Conservation (phyloP, 257 asterid species). For the Rubia yunnanensis region DNA sequence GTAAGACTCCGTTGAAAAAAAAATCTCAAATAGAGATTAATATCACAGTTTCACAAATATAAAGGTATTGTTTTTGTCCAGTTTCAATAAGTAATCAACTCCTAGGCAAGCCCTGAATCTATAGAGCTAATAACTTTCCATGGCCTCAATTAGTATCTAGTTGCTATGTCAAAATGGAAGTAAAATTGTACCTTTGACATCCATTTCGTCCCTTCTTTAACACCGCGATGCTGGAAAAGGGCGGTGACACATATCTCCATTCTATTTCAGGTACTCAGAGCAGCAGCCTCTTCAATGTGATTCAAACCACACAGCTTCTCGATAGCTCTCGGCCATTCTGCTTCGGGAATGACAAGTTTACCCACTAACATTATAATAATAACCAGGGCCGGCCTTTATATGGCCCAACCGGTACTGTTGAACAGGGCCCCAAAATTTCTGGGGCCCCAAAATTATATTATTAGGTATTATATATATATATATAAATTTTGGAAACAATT, state of each 20-base stretch:
- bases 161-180: background rate
- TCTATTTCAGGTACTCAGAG: slow-evolving; percentile 90
- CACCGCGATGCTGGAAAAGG: slow-evolving; percentile 87
- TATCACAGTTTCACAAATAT: background rate
- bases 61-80: background rate
- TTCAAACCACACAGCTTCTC: slow-evolving; percentile 71
- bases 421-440: too few relatives aligned
- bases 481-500: too few relatives aligned
- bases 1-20: too few relatives aligned
- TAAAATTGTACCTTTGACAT: slow-evolving; percentile 70
- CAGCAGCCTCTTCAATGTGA: slow-evolving; percentile 97
- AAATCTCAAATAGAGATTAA: background rate
- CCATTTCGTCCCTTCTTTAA: slow-evolving; percentile 95
- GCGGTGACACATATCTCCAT: slow-evolving; percentile 92
- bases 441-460: too few relatives aligned
- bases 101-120: background rate
- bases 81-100: background rate
- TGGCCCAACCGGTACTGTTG: too few relatives aligned
- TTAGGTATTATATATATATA: too few relatives aligned
- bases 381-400: too few relatives aligned
- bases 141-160: background rate
- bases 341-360: slow-evolving; percentile 90
- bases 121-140: background rate
- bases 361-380: too few relatives aligned
- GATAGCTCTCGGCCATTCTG: slow-evolving; percentile 91